A percentile compares a stretch with the other conserved stretches of the same genome.
Evolutionary conservation across 306 rosid genomes (phyloP).

Genomic region (Pyrus betulifolia): DNA sequence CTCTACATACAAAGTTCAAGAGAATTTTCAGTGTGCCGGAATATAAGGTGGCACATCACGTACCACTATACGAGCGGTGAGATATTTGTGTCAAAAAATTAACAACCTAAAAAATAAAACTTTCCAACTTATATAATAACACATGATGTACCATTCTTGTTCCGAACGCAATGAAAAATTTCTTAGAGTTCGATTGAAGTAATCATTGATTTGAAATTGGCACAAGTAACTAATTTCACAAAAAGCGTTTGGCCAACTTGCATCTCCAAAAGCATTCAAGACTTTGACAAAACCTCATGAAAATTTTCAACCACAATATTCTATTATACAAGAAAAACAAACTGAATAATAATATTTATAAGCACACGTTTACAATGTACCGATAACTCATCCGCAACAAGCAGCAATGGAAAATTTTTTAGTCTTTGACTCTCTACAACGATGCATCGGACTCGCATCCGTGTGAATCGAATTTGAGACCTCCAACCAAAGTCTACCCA

Average conservation of each 20-base stretch:
- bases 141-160: too few relatives aligned
- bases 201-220: not conserved
- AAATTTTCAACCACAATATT: not conserved
- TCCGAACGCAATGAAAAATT: too few relatives aligned
- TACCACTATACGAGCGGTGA: rapidly evolving
- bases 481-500: not conserved
- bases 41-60: too few relatives aligned
- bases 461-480: not conserved
- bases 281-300: not conserved
- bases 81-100: too few relatives aligned
- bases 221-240: not conserved
- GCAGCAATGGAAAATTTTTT: not conserved
- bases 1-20: too few relatives aligned
- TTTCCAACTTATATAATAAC: too few relatives aligned
- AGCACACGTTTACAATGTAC: not conserved
- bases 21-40: too few relatives aligned
- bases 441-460: too few relatives aligned
- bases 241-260: not conserved
- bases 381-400: too few relatives aligned
- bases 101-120: too few relatives aligned
- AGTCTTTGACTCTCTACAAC: not conserved
- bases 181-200: not conserved
- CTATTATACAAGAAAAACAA: too few relatives aligned
- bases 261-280: not conserved
- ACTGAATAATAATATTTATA: too few relatives aligned